These are phyloP conservation scores for Graphilbum sp. DNA, from an alignment of 2,329 filamentous ascomycete species.

Conservation along the genomic window DNA sequence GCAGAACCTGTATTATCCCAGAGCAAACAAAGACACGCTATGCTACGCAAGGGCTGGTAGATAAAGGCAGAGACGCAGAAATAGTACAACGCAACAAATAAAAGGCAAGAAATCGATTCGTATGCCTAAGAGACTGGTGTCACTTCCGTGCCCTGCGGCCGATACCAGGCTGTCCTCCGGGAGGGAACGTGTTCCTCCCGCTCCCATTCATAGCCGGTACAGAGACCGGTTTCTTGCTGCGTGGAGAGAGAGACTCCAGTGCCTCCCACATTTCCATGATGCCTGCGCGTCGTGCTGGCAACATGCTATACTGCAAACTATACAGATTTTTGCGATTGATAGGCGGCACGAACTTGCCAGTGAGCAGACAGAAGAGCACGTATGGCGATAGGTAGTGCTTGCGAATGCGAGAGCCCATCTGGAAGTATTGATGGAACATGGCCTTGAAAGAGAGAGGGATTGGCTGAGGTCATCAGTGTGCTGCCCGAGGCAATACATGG, in stretches of 20 bases:
- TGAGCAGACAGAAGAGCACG: conserved; percentile 75
- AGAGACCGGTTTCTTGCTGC: conserved; percentile 24
- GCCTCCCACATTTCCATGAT: conserved; percentile 76
- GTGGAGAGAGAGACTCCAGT: conserved; percentile 35
- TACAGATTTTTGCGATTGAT: conserved; percentile 92
- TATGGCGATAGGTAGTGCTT: conserved; percentile 88
- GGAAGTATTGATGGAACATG: conserved; percentile 96
- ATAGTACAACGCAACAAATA: too few species aligned
- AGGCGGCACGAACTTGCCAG: conserved; percentile 83
- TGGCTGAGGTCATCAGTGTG: conserved; percentile 33
- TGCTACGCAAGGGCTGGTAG: too few species aligned
- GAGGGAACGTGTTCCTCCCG: too few species aligned
- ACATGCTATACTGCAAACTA: conserved; percentile 94
- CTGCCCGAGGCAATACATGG: too few species aligned
- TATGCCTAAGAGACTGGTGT: too few species aligned
- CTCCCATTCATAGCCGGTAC: conserved; percentile 14
- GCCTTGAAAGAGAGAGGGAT: conserved; percentile 79
- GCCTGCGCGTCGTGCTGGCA: conserved; percentile 64
- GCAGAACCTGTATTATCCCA: too few species aligned
- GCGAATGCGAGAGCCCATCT: conserved; percentile 77
- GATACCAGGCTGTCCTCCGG: too few species aligned
- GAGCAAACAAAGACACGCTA: too few species aligned
- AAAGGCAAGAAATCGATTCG: too few species aligned
- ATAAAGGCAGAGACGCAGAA: too few species aligned
- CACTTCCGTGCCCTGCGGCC: too few species aligned